Evolutionary conservation across 2,329 filamentous ascomycete species (phyloP), one percentile per base, ranked within the genome.

Genomic region (Westerdykella aurantiaca): DNA sequence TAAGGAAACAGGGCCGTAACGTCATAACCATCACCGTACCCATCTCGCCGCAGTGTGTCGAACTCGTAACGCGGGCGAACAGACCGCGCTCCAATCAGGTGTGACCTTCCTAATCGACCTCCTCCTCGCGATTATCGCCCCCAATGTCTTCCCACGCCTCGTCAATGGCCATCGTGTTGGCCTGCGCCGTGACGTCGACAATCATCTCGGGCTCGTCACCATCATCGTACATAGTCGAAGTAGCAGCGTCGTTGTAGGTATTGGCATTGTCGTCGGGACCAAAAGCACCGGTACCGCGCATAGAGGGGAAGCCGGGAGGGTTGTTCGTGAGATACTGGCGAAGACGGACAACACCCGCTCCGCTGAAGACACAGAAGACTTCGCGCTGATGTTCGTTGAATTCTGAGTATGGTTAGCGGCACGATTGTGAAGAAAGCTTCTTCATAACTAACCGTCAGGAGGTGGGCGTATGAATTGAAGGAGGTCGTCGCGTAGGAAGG

Each of bases 351-450:
- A 98, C 91, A 43, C 90, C 90, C 21, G 80, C 78, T 5, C 93
- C 91, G 1, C 90, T 96, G 67, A 98, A 98, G 42, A 98, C 93
- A 61, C 93, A 98, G 64, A 98, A 98, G 6, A 97, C 88, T 41
- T 91, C 85, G 50, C 93, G 82, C 66, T 98, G 93, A 61, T 96
- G 89, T 38, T 91, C 86, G 14, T 90, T 97, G 64, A 98, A 98
- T 68, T 97, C 93, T 82, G 44, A 31, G 23, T 12, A n/a, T 12
- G 21, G 13, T 44, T 45, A 40, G 38, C 11, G 37, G 7, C 13
- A 10, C 22, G 23, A 16, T 23, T 22, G 21, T 33, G 25, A 29
- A 17, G 33, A 35, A 13, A 14, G 33, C 4, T 5, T 14, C n/a
- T 3, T 7, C 18, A 37, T 14, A 14, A 48, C 73, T 52, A 73